Percentiles rank a stretch among this genome's conserved stretches.
phyloP scores from a whole-genome alignment of 1,284 basidiomycete species.

The Mycena citricolor region DNA sequence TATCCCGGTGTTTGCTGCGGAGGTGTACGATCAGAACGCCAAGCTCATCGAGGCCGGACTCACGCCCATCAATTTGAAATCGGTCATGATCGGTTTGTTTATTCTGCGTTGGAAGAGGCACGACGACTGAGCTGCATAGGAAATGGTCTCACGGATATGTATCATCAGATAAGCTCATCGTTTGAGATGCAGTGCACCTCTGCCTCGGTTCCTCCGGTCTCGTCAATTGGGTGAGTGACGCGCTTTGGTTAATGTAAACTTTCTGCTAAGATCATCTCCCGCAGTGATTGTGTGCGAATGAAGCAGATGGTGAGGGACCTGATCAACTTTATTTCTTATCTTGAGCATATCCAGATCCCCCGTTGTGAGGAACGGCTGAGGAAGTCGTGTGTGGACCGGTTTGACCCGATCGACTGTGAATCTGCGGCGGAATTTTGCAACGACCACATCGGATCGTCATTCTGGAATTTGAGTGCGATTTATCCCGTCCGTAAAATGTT shows the following conservation, averaged over 20 bases:
- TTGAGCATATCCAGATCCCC: conserved; percentile 35
- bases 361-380: conserved; percentile 51
- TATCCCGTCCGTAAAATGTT: neutral
- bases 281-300: conserved; percentile 49
- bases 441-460: conserved; percentile 33
- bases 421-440: conserved; percentile 53
- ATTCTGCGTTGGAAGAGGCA: neutral
- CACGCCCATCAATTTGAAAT: conserved; percentile 74
- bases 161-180: conserved; percentile 1
- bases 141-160: conserved; percentile 12
- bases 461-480: conserved; percentile 35
- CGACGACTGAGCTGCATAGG: neutral
- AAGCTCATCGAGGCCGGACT: conserved; percentile 53
- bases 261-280: neutral
- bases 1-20: conserved; percentile 78
- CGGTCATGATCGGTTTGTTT: conserved; percentile 74
- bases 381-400: conserved; percentile 45
- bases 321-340: neutral
- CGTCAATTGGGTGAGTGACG: neutral
- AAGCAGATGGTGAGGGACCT: conserved; percentile 42
- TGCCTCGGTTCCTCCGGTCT: conserved; percentile 7
- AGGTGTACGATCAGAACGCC: conserved; percentile 77
- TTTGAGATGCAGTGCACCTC: conserved; percentile 15
- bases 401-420: conserved; percentile 52
- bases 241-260: no score